Evolutionary conservation across 2,329 filamentous ascomycete species (phyloP).

Genomic region (Lojkania enalia): DNA sequence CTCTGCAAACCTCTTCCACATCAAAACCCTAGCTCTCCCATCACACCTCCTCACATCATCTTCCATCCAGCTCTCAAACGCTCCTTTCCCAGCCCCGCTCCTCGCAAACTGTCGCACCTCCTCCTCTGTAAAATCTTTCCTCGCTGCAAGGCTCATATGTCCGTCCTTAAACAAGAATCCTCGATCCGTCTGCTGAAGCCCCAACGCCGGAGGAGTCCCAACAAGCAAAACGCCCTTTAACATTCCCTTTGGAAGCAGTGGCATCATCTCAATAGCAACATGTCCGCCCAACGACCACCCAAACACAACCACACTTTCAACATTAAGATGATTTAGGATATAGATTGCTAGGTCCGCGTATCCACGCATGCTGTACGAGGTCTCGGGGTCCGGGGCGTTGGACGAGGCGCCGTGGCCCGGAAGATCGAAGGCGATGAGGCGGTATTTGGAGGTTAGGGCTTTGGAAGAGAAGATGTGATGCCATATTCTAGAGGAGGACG

Average conservation of each 20-base stretch:
- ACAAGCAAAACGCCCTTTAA: slow-evolving; percentile 33
- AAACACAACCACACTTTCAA: slow-evolving; percentile 27
- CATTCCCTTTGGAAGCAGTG: slow-evolving; percentile 11
- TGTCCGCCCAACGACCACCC: slow-evolving; percentile 43
- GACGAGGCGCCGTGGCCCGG: slow-evolving; percentile 39
- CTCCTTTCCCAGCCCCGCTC: slow-evolving; percentile 13
- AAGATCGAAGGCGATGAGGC: slow-evolving; percentile 37
- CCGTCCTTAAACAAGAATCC: slow-evolving; percentile 18
- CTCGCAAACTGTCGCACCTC: slow-evolving; percentile 21
- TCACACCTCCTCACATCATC: slow-evolving; percentile 31
- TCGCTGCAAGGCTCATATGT: slow-evolving; percentile 17
- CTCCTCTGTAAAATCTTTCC: slow-evolving; percentile 20
- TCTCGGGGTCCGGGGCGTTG: slow-evolving; percentile 29
- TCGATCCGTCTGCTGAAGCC: slow-evolving; percentile 16
- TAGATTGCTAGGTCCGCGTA: slow-evolving; percentile 37
- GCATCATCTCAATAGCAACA: slow-evolving; percentile 36
- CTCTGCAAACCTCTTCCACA: slow-evolving; percentile 23
- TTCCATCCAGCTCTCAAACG: slow-evolving; percentile 33
- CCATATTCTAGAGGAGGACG: slow-evolving; percentile 32
- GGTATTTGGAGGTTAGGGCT: slow-evolving; percentile 16
- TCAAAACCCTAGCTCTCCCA: slow-evolving; percentile 27
- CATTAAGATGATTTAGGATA: slow-evolving; percentile 28
- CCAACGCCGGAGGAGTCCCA: slow-evolving; percentile 32
- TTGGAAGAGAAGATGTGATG: slow-evolving; percentile 25
- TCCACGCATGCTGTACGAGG: slow-evolving; percentile 32